Evolutionary conservation across 352 stramenopile genomes (phyloP).

Genomic region (Paralagenidium karlingii): DNA sequence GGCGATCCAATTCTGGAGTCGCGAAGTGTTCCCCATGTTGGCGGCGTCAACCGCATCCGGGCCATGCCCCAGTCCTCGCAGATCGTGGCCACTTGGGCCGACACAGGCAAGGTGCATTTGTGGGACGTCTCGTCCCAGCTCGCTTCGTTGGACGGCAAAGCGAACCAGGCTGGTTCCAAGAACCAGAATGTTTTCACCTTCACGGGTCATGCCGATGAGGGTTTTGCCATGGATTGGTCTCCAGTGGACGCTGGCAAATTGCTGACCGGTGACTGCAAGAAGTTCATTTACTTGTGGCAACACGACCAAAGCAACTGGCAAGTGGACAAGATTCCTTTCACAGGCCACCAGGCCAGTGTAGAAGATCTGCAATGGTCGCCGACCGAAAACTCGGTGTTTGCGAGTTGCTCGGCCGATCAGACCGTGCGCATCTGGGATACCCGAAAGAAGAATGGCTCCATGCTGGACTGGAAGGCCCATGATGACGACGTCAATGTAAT

Average conservation of each 20-base stretch:
- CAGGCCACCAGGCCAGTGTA: conserved; percentile 86
- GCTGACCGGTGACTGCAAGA: conserved; percentile 93
- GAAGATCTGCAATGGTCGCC: conserved; percentile 99
- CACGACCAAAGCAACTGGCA: conserved; percentile 62
- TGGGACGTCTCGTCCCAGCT: conserved; percentile 92
- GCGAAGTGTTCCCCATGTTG: conserved; percentile 90
- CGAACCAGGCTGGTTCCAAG: conserved; percentile 35
- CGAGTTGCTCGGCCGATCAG: conserved; percentile 89
- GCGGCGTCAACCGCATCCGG: conserved; percentile 93
- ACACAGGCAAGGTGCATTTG: conserved; percentile 92
- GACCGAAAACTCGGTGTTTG: conserved; percentile 94
- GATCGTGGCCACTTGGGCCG: conserved; percentile 96
- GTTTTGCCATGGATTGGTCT: conserved; percentile 98
- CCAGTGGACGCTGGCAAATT: conserved; percentile 80
- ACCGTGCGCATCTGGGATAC: conserved; percentile 97
- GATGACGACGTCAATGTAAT: conserved; percentile 98
- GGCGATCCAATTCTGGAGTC: conserved; percentile 93
- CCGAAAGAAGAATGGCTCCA: conserved; percentile 84
- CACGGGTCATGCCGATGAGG: conserved; percentile 91
- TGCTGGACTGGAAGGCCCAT: conserved; percentile 90
- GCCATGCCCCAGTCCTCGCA: conserved; percentile 92
- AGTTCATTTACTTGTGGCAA: conserved; percentile 94
- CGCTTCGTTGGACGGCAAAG: conserved; percentile 77
- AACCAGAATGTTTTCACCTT: conserved; percentile 87
- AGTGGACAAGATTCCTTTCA: conserved; percentile 86